phyloP scores from a whole-genome alignment of 495 filamentous ascomycete species.

The Haplographium delicatum region DNA sequence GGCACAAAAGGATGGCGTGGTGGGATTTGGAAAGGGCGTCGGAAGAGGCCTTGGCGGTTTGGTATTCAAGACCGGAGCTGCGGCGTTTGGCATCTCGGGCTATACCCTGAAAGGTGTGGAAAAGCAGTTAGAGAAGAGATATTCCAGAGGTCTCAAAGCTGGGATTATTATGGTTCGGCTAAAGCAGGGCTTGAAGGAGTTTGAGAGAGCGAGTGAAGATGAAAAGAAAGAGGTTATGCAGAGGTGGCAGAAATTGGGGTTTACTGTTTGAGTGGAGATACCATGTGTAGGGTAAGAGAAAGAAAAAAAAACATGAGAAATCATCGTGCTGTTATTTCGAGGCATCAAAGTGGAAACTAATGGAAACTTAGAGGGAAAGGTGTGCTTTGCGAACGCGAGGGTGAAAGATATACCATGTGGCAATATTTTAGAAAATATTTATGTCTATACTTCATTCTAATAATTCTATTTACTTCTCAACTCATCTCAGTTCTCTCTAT shows the following conservation, averaged over 20 bases:
- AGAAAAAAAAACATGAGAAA: too few relatives aligned
- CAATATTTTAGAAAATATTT: too few relatives aligned
- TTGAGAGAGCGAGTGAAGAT: conserved; percentile 14
- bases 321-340: too few relatives aligned
- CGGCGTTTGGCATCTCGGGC: conserved; percentile 46
- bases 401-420: too few relatives aligned
- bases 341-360: too few relatives aligned
- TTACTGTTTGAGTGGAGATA: neutral
- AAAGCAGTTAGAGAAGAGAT: conserved; percentile 51
- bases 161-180: conserved; percentile 24
- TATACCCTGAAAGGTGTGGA: conserved; percentile 60
- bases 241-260: conserved; percentile 24
- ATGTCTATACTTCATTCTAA: too few relatives aligned
- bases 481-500: too few relatives aligned
- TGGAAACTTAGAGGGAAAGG: too few relatives aligned
- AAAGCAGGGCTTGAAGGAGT: conserved; percentile 26
- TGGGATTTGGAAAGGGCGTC: conserved; percentile 60
- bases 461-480: too few relatives aligned
- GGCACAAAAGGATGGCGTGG: conserved; percentile 47
- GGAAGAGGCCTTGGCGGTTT: conserved; percentile 72
- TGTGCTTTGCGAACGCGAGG: too few relatives aligned
- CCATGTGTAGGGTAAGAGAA: too few relatives aligned
- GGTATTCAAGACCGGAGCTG: conserved; percentile 50
- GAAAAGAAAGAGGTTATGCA: conserved; percentile 25
- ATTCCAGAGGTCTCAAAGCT: conserved; percentile 23